Base-by-base conservation (phyloP, 1,284 basidiomycete genomes). In the Papiliotrema fonsecae region DNA sequence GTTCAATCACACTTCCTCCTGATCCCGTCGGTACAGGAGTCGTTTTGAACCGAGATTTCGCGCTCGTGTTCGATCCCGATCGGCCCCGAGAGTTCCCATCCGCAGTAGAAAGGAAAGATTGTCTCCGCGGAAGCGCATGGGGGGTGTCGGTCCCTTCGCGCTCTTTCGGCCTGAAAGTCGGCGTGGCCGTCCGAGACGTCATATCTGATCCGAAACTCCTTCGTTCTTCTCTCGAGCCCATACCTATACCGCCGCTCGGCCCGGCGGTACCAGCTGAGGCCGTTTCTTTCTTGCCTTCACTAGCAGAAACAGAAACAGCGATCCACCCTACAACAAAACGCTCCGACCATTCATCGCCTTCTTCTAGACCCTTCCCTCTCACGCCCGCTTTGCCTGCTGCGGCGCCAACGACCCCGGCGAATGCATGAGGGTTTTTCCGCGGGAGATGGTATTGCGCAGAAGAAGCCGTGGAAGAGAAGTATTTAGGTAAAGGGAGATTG, bases 371-470 rank as follows among this genome's bases (percentile, higher is more conserved):
- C 16, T 59, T 52, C 13, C 49, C 21, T 32, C 57, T 61, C 6
- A 68, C 49, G 7, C 58, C 54, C 1, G 61, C 58, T 4, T 62
- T 65, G n/a, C 58, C 81, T 28, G 79, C 58, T n/a, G 65, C 65
- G 22, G 62, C 62, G 9, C 65, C 62, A 24, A 72, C 56, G 16
- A 62, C 62, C 2, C 57, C 54, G 19, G 61, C 52, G 51, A 71
- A 71, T 2, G 69, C 65, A 49, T 72, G 69, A 14, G 72, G 70
- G 24, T 69, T 74, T 49, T 73, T 73, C 11, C 69, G 62, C 1
- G 92, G 93, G 58, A 97, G 86, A 41, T 88, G 82, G 72, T 90
- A 97, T 62, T 91, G 88, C 16, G 90, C 90, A 63, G 90, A 88
- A 0, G 91, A 94, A 83, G 91, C 91, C 65, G 90, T 84, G 9